Evolutionary conservation across 768 basidiomycete genomes (phyloP).

Genomic region (Harrya chromipes): DNA sequence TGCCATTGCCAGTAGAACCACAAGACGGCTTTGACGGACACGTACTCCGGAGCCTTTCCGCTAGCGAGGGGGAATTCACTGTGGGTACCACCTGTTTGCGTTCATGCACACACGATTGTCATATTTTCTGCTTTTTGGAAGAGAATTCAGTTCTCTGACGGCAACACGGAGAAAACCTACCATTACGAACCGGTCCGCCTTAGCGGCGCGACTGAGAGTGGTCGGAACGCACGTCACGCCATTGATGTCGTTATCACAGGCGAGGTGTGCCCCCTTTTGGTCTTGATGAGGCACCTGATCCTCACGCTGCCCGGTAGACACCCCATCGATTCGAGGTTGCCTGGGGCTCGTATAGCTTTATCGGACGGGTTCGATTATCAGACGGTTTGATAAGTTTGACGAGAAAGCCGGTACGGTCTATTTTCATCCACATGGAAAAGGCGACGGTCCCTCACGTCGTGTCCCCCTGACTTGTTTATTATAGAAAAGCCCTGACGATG

Average conservation of each 20-base stretch:
- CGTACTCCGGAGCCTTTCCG: constrained; percentile 17
- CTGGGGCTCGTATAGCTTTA: constrained; percentile 65
- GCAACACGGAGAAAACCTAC: constrained; percentile 20
- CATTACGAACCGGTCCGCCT: constrained; percentile 32
- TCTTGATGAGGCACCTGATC: constrained; percentile 15
- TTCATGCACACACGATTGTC: constrained; percentile 19
- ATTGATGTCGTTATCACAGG: constrained; percentile 37
- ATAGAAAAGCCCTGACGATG: constrained; percentile 41
- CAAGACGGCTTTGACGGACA: constrained; percentile 22
- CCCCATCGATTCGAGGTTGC: constrained; percentile 50
- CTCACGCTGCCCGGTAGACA: constrained; percentile 43
- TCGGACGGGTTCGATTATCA: constrained; percentile 50
- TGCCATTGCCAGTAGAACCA: constrained; percentile 30
- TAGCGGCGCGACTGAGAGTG: constrained; percentile 26
- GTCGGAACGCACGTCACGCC: constrained; percentile 29
- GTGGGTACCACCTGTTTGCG: constrained; percentile 19
- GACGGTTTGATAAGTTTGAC: constrained; percentile 61
- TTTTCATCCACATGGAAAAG: constrained; percentile 4
- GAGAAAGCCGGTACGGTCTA: constrained; percentile 53
- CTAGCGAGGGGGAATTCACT: constrained; percentile 21
- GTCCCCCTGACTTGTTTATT: neutral
- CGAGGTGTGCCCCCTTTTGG: constrained; percentile 26
- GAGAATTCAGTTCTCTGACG: constrained; percentile 29
- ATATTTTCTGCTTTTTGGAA: constrained; percentile 12
- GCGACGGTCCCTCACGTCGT: neutral